Percentiles rank a stretch among this genome's conserved stretches.
Conservation (phyloP, 441 rosid genomes). For the Erysimum cheiri region DNA sequence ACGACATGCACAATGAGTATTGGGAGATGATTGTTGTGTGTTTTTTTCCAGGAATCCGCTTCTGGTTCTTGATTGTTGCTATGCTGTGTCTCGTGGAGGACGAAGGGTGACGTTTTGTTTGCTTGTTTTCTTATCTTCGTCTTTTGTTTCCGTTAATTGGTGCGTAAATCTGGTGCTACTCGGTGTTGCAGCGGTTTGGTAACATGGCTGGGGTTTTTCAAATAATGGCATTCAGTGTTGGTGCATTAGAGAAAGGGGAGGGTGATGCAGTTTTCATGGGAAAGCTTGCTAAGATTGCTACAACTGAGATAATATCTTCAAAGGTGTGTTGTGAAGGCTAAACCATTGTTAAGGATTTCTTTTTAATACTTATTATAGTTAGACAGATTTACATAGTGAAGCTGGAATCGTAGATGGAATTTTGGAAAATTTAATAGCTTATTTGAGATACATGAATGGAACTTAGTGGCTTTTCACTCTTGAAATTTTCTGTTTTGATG, state of each 20-base stretch:
- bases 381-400: constrained; percentile 14
- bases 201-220: constrained; percentile 97
- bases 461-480: constrained; percentile 3
- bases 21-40: constrained; percentile 19
- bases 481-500: constrained; percentile 19
- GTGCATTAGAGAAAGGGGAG: constrained; percentile 62
- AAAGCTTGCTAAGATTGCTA: constrained; percentile 94
- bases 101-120: constrained; percentile 64
- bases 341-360: constrained; percentile 15
- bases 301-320: constrained; percentile 91
- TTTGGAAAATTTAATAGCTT: constrained; percentile 1
- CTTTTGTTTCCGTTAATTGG: neutral
- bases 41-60: constrained; percentile 77
- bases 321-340: constrained; percentile 58
- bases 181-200: constrained; percentile 70
- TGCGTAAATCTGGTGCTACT: constrained; percentile 8
- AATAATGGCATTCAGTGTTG: constrained; percentile 88
- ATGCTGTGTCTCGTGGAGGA: constrained; percentile 87
- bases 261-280: constrained; percentile 76
- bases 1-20: neutral
- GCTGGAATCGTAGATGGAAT: neutral
- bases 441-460: constrained; percentile 10
- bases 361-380: constrained; percentile 11
- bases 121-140: neutral
- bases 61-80: constrained; percentile 93